A percentile compares a stretch with the other conserved stretches of the same genome.
phyloP scores from a whole-genome alignment of 1,139 yeast genomes.

The Protomyces gravidus region DNA sequence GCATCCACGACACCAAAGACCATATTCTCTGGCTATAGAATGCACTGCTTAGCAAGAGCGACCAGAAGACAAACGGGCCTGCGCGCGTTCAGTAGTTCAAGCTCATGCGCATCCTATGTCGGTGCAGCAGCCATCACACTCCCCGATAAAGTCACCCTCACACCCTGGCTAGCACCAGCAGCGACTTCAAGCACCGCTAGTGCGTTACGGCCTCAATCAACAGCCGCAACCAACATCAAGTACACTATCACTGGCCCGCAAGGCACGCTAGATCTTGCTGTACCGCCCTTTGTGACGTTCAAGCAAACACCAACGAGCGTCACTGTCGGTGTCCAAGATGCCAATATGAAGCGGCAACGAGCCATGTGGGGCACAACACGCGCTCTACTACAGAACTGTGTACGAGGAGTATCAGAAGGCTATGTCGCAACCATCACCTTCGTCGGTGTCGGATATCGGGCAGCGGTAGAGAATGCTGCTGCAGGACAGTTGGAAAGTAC shows the following conservation, averaged over 20 bases:
- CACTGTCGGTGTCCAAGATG: constrained; percentile 49
- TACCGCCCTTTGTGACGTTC: constrained; percentile 11
- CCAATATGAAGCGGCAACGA: constrained; percentile 62
- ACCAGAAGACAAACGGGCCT: background rate
- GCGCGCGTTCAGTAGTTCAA: constrained; percentile 11
- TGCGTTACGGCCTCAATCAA: background rate
- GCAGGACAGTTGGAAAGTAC: constrained; percentile 41
- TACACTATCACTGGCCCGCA: constrained; percentile 10
- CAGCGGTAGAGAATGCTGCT: constrained; percentile 52
- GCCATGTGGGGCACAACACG: constrained; percentile 96
- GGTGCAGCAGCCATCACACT: constrained; percentile 24
- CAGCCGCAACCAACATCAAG: background rate
- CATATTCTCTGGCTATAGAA: too few species aligned
- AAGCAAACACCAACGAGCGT: constrained; percentile 1
- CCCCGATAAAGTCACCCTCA: constrained; percentile 15
- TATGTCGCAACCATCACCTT: constrained; percentile 81
- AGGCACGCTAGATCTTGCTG: constrained; percentile 5
- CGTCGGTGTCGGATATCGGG: constrained; percentile 97
- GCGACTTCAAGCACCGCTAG: background rate
- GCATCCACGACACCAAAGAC: background rate
- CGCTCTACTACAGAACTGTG: constrained; percentile 67
- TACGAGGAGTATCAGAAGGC: constrained; percentile 87
- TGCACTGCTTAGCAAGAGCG: background rate
- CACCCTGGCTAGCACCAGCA: background rate
- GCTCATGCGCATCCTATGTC: constrained; percentile 9